phyloP scores from a whole-genome alignment of 2,329 filamentous ascomycete species.

The Emergomyces africanus region DNA sequence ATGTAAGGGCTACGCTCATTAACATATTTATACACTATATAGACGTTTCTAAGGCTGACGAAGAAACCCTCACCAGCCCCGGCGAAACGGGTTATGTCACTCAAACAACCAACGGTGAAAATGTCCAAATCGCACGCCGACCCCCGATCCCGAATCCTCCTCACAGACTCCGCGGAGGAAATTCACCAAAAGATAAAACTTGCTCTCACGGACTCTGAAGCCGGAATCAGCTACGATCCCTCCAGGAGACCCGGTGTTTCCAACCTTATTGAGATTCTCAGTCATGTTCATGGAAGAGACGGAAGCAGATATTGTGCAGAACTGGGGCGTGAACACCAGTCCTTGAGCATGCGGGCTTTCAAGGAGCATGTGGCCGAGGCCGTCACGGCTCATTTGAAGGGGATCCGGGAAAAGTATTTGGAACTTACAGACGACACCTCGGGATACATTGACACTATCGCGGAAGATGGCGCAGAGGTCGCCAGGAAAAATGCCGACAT shows the following conservation, averaged over 20 bases:
- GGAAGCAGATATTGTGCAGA: slow-evolving; percentile 28
- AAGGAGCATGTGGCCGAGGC: slow-evolving; percentile 50
- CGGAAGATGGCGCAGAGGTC: slow-evolving; percentile 7
- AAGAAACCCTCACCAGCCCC: slow-evolving; percentile 42
- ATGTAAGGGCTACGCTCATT: slow-evolving; percentile 37
- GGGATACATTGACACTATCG: slow-evolving; percentile 7
- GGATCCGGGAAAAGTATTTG: slow-evolving; percentile 21
- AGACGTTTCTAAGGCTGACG: background rate
- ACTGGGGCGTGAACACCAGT: slow-evolving; percentile 34
- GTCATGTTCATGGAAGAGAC: slow-evolving; percentile 45
- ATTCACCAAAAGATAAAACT: slow-evolving; percentile 58
- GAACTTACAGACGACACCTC: slow-evolving; percentile 7
- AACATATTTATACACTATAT: background rate
- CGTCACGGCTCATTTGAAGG: slow-evolving; percentile 18
- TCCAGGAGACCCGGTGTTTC: slow-evolving; percentile 62
- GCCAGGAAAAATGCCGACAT: slow-evolving; percentile 9
- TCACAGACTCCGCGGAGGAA: slow-evolving; percentile 55
- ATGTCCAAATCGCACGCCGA: slow-evolving; percentile 87
- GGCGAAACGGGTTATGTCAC: slow-evolving; percentile 77
- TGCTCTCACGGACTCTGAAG: slow-evolving; percentile 63
- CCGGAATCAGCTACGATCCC: slow-evolving; percentile 60
- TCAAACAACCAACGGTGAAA: slow-evolving; percentile 63
- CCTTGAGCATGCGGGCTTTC: slow-evolving; percentile 42
- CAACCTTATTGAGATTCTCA: slow-evolving; percentile 73
- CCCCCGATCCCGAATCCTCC: slow-evolving; percentile 62